Base-by-base conservation (phyloP, 1,284 basidiomycete species). In the Sanguinoderma infundibulare region DNA sequence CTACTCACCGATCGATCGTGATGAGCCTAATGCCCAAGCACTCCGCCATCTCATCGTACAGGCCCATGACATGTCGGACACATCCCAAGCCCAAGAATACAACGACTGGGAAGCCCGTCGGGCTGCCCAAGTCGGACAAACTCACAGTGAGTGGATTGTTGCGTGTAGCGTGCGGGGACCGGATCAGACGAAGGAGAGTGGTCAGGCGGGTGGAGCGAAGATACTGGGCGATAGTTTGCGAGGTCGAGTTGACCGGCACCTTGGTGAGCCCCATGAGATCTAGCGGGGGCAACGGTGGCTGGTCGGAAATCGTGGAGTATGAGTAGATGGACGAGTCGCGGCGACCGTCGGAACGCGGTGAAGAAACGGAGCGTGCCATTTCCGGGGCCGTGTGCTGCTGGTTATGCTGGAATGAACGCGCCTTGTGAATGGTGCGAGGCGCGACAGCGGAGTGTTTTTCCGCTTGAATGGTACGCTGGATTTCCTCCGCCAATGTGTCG, bases 11-110 rank as follows among this genome's bases (percentile, higher is more conserved):
- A 75, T 99, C 97, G 68, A 99, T 90, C 54, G 96, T 97, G 69
- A 99, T 95, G 53, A 99, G 80, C 51, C 97, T 82, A 30, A 99
- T 81, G 1, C 90, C 91, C 60, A 98, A 77, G 54, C 91, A 91
- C 62, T 90, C 86, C 14, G 97, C 97, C 84, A 98, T 91, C 73
- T 98, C 97, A 73, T 98, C 96, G 74, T 97, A 98, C 40, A 98
- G 77, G 5, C 94, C 96, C 79, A 98, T 91, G 58, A 98, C 85
- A 75, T 98, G 96, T 34, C 97, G 84, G 5, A 98, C 96, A 70
- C 94, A 95, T 4, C 97, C 96, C 32, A 98, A 75, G 0, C 97
- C 97, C 57, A 99, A 85, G 73, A 97, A 98, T 10, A 98, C 85
- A 47, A 98, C 78, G 12, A 98, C 86, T 0, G 96, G 95, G 70